Evolutionary conservation across 2,329 filamentous ascomycete species (phyloP).

Genomic region (Paraphaeosphaeria minitans): DNA sequence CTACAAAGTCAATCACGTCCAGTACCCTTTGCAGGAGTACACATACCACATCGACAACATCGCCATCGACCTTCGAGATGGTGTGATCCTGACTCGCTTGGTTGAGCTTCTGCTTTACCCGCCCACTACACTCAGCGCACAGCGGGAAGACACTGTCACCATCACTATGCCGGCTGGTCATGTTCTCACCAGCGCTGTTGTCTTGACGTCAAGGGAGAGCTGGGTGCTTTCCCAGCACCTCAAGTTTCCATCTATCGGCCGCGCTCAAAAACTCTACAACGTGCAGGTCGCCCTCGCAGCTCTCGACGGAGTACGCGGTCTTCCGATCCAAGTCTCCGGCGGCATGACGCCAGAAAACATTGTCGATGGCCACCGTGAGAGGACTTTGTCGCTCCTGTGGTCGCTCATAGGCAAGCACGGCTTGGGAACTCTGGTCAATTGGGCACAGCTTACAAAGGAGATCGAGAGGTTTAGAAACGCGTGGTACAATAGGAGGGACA

Average conservation of each 20-base stretch:
- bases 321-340: conserved; percentile 48
- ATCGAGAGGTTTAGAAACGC: conserved; percentile 50
- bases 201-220: conserved; percentile 41
- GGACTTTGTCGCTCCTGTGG: conserved; percentile 66
- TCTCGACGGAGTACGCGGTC: conserved; percentile 51
- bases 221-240: conserved; percentile 62
- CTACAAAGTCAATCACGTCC: conserved; percentile 60
- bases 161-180: conserved; percentile 54
- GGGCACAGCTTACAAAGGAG: conserved; percentile 59
- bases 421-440: conserved; percentile 60
- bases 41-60: conserved; percentile 63
- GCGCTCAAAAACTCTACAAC: conserved; percentile 64
- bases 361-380: conserved; percentile 68
- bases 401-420: conserved; percentile 63
- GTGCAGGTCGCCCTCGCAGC: conserved; percentile 62
- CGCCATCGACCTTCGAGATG: conserved; percentile 66
- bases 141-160: conserved; percentile 49
- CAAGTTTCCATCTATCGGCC: conserved; percentile 61
- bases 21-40: conserved; percentile 64
- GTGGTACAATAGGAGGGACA: conserved; percentile 38
- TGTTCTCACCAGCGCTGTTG: conserved; percentile 45
- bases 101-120: conserved; percentile 63
- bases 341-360: conserved; percentile 62
- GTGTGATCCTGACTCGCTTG: conserved; percentile 63
- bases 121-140: conserved; percentile 33